Percentiles rank a stretch among this genome's conserved stretches.
Conservation (phyloP, 1,284 basidiomycete species). For the Rhizoctonia solani region DNA sequence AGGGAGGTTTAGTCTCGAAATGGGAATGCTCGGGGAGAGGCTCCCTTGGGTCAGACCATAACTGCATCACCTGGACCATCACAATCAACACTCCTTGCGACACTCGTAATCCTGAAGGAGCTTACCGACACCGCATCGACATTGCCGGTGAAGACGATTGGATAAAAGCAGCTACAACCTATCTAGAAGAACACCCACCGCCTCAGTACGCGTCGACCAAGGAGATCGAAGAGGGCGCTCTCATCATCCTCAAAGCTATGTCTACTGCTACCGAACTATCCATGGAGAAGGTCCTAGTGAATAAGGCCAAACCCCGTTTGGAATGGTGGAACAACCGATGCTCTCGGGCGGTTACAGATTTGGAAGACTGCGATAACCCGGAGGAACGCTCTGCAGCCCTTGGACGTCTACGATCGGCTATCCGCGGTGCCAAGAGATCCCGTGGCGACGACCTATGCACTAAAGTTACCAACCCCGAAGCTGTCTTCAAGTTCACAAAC, state of each 20-base stretch:
- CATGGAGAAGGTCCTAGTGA: not conserved
- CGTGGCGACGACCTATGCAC: not conserved
- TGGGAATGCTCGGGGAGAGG: not conserved
- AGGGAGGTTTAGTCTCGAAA: not conserved
- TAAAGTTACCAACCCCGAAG: conserved; percentile 6
- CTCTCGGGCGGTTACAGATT: not conserved
- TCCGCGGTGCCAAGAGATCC: not conserved
- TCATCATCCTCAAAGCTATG: not conserved
- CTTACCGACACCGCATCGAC: not conserved
- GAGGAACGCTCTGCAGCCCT: not conserved
- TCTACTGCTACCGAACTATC: not conserved
- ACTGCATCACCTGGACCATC: not conserved
- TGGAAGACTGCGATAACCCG: not conserved
- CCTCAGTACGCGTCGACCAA: not conserved
- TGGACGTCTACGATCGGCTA: not conserved
- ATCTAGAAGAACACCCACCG: not conserved
- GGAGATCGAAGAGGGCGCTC: not conserved
- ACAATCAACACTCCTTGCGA: not conserved
- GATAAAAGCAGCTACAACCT: not conserved
- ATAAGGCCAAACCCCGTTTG: not conserved
- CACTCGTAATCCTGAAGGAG: not conserved
- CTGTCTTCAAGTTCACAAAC: no score
- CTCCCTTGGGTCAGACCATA: conserved; percentile 3
- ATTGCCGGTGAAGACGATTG: not conserved
- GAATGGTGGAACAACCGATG: conserved; percentile 5